These are phyloP conservation scores for Mrakia frigida DNA, from an alignment of 768 basidiomycete genomes.

Conservation along the genomic window DNA sequence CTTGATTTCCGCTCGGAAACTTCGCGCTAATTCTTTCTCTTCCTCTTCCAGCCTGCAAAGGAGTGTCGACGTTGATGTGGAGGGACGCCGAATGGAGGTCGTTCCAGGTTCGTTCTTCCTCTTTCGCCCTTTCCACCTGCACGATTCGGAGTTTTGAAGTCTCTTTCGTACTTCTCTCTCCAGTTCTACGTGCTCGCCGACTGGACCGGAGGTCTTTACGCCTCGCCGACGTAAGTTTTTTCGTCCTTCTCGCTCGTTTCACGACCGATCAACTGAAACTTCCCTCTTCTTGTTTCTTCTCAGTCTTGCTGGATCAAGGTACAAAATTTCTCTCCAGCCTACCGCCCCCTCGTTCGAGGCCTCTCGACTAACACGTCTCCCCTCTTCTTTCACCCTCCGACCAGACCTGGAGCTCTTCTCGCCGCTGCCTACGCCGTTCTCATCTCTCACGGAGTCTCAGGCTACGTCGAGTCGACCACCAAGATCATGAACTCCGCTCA, in stretches of 20 bases:
- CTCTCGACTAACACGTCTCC: not conserved
- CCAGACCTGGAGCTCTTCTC: conserved; percentile 84
- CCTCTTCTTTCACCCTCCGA: not conserved
- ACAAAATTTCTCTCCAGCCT: not conserved
- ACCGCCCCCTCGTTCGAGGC: not conserved
- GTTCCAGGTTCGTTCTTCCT: conserved; percentile 12
- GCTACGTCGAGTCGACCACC: conserved; percentile 79
- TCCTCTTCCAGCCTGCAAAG: conserved; percentile 62
- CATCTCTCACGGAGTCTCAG: conserved; percentile 54
- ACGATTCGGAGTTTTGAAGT: no score
- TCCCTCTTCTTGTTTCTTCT: not conserved
- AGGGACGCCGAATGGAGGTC: conserved; percentile 46
- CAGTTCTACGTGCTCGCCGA: conserved; percentile 37
- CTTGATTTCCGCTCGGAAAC: conserved; percentile 76
- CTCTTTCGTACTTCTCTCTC: not conserved
- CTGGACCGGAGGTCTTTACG: conserved; percentile 74
- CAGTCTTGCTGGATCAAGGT: conserved; percentile 24
- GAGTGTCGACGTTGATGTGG: conserved; percentile 91
- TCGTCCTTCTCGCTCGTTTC: not conserved
- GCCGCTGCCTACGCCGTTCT: conserved; percentile 96
- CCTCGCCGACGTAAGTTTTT: conserved; percentile 37
- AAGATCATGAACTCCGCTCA: conserved; percentile 72
- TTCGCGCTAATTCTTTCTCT: not conserved
- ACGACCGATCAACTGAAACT: not conserved
- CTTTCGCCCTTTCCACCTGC: no score